Evolutionary conservation across 2,329 filamentous ascomycete genomes (phyloP).

Genomic region (Penicillium brasilianum): DNA sequence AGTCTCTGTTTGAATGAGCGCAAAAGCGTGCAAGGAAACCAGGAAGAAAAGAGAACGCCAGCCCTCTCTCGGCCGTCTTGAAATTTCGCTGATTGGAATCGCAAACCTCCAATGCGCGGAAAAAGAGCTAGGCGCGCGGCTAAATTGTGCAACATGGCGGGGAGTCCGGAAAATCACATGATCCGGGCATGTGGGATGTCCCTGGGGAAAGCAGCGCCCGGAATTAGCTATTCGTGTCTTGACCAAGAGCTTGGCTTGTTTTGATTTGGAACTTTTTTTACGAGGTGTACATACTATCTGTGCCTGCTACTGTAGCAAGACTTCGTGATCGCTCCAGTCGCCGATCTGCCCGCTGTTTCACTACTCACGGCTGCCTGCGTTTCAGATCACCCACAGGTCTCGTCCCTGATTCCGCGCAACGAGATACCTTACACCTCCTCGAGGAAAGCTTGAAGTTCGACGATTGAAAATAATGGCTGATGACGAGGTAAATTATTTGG

Average conservation of each 20-base stretch:
- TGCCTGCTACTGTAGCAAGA: background rate
- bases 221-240: conserved; percentile 10
- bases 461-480: conserved; percentile 45
- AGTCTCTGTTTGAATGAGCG: background rate
- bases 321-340: background rate
- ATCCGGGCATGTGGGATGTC: conserved; percentile 28
- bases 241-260: conserved; percentile 11
- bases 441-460: background rate
- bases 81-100: conserved; percentile 7
- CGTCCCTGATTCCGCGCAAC: conserved; percentile 15
- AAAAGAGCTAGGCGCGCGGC: conserved; percentile 30
- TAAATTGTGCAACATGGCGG: conserved; percentile 17
- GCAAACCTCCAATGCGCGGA: conserved; percentile 14
- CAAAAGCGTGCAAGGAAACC: background rate
- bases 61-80: background rate
- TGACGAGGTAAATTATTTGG: conserved; percentile 45
- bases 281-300: conserved; percentile 23
- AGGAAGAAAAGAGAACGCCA: conserved; percentile 6
- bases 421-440: background rate
- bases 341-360: background rate
- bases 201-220: conserved; percentile 25
- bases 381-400: conserved; percentile 13
- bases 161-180: conserved; percentile 22
- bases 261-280: conserved; percentile 4
- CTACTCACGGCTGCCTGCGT: conserved; percentile 12